Base-by-base conservation (phyloP, 495 filamentous ascomycete species). In the Penicillium ochrochloron region DNA sequence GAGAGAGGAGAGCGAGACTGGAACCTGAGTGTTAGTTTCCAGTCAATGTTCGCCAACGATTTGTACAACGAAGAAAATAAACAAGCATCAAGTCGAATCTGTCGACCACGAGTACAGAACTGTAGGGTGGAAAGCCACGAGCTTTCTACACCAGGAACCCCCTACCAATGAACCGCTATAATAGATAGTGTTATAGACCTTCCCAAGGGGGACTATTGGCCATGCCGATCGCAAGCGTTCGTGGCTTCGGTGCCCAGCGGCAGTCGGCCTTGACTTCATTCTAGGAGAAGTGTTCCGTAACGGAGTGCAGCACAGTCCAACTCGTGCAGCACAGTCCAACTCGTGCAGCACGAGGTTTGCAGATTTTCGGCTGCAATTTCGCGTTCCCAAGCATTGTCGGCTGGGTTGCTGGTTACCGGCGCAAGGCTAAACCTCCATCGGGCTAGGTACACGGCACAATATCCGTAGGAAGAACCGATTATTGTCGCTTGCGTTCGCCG, bases 391-490 rank as follows among this genome's bases (percentile, higher is more conserved):
- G n/a, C 15, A 21, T 46, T 64, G 48, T 35, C 41, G n/a, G 19
- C 3, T 34, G 56, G 55, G 31, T 56, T n/a, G 25, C 57, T 55
- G 51, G 23, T 60, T 17, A 56, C 53, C 50, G 19, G 41, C 19
- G 12, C 44, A 35, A 61, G 35, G 35, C 52, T 39, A 61, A 21
- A 46, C 23, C 23, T 31, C 55, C 59, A 53, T 60, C 37, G 25
- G 56, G 4, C 56, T 58, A 31, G 56, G 35, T 19, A 44, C 12
- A 35, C 63, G 63, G 63, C 31, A 67, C 52, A 56, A 42, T 53
- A 41, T 60, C 64, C 64, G 69, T 51, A 60, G 62, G 37, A 50
- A 27, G 39, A 63, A 63, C 63, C 69, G 66, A 66, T 55, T 57
- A 66, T 55, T 57, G 29, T 59, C 44, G 21, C 25, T 64, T 35